These are phyloP conservation scores for Chaetomiaceae sp. DNA, from an alignment of 2,329 filamentous ascomycete species.

Conservation along the genomic window DNA sequence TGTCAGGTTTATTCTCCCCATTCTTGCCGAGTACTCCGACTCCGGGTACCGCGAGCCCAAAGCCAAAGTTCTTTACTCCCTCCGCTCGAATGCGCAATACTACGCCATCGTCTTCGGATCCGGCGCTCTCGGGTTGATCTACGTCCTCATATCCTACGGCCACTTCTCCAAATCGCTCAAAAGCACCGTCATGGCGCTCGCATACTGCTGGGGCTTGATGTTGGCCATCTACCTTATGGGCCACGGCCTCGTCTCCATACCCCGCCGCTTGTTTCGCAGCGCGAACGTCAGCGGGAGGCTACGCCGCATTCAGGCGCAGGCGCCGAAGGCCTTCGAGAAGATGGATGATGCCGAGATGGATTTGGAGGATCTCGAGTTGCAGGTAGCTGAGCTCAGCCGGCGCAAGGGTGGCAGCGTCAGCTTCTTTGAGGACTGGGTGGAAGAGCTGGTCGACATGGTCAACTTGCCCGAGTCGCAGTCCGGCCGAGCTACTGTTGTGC, in stretches of 20 bases:
- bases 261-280: constrained; percentile 72
- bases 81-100: constrained; percentile 84
- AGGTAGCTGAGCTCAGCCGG: constrained; percentile 72
- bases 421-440: constrained; percentile 89
- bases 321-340: constrained; percentile 79
- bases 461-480: constrained; percentile 61
- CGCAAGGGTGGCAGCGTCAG: constrained; percentile 74
- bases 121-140: constrained; percentile 68
- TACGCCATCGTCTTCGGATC: constrained; percentile 73
- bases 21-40: constrained; percentile 92
- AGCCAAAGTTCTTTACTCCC: constrained; percentile 75
- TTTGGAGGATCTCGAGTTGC: constrained; percentile 75
- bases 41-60: constrained; percentile 86
- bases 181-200: constrained; percentile 82
- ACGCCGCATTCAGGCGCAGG: constrained; percentile 69
- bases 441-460: constrained; percentile 78
- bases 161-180: constrained; percentile 71
- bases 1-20: constrained; percentile 76
- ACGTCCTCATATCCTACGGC: constrained; percentile 76
- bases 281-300: constrained; percentile 72
- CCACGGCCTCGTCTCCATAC: constrained; percentile 89
- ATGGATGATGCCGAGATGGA: constrained; percentile 78
- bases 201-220: constrained; percentile 88
- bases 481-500: constrained; percentile 32
- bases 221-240: constrained; percentile 97